Base-by-base conservation (phyloP, 2,329 filamentous ascomycete genomes). In the Pseudomassariella vexata region DNA sequence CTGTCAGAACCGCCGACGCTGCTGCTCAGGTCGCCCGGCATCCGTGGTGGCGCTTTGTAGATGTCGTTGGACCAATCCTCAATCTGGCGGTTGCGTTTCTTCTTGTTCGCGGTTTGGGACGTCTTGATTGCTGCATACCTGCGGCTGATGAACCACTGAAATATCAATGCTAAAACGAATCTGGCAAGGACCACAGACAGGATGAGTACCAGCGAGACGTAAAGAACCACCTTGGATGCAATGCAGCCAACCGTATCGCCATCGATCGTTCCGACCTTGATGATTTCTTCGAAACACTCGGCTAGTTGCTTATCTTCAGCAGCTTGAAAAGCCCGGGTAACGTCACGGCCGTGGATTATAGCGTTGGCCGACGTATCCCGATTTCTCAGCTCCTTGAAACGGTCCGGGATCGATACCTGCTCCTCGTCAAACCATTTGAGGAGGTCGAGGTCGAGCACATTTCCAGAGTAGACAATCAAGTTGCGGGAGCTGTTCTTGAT, bases 51-150 rank as follows among this genome's bases (percentile, higher is more conserved):
- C 4, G 90, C 85, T 25, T 88, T 84, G 59, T 98, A 96, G 48
- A 98, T 98, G 52, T 98, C 92, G 44, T 96, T 86, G 10, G 82
- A 83, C 92, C 92, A 98, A 49, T 95, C 90, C 58, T 98, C 92
- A 44, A 98, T 98, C 62, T 96, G 88, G 47, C 83, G 79, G 46
- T 89, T 83, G 37, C 92, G 80, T 62, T 89, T 83, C 56, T 90
- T 88, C 44, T 81, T 77, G 55, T 92, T 78, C 5, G 81, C 79
- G 11, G 78, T 79, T 57, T 94, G 82, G 3, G 86, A 90, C 1
- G 90, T 94, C 60, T 86, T 95, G 28, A 73, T 65, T 1, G 90
- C 86, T 4, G 82, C 89, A 52, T 90, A 96, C 42, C 81, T 82
- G 46, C 82, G 81, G 55, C 85, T 84, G 44, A 96, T 70, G 61